Percentiles rank a stretch among this genome's conserved stretches.
Conservation (phyloP, 2,329 filamentous ascomycete species). For the Xylariaceae sp. region DNA sequence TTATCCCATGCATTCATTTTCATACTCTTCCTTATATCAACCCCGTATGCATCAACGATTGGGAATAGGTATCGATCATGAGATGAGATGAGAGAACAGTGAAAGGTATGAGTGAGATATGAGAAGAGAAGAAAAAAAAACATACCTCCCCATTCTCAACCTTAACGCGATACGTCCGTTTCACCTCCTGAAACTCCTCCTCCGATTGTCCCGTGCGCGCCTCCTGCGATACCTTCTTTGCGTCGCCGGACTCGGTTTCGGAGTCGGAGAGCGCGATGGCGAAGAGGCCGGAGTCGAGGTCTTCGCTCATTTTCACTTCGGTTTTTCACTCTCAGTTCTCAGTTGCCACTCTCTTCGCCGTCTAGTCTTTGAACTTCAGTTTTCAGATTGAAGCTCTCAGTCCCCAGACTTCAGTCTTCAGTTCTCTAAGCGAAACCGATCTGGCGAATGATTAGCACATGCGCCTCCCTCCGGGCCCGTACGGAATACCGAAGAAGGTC, state of each 20-base stretch:
- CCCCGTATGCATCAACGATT: no score
- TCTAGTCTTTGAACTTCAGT: no score
- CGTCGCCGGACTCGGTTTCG: conserved; percentile 24
- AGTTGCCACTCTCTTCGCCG: no score
- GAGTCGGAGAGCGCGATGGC: conserved; percentile 40
- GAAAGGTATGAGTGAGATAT: background rate
- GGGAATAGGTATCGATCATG: background rate
- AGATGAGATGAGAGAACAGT: background rate
- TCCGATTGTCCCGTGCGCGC: conserved; percentile 40
- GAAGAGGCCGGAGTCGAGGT: conserved; percentile 36
- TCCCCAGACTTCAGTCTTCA: no score
- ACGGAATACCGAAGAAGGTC: no score
- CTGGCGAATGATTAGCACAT: no score
- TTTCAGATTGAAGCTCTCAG: no score
- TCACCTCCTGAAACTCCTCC: conserved; percentile 44
- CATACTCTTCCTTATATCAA: no score
- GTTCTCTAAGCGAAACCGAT: no score
- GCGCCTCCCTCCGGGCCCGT: no score
- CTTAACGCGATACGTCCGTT: conserved; percentile 42
- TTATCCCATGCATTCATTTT: background rate
- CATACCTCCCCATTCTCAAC: conserved; percentile 52
- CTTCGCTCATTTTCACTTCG: conserved; percentile 16
- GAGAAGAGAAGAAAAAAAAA: background rate
- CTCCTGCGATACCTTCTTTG: conserved; percentile 11
- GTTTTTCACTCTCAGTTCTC: no score